phyloP scores from a whole-genome alignment of 768 basidiomycete species.

The Lanmaoa pseudosensibilis region DNA sequence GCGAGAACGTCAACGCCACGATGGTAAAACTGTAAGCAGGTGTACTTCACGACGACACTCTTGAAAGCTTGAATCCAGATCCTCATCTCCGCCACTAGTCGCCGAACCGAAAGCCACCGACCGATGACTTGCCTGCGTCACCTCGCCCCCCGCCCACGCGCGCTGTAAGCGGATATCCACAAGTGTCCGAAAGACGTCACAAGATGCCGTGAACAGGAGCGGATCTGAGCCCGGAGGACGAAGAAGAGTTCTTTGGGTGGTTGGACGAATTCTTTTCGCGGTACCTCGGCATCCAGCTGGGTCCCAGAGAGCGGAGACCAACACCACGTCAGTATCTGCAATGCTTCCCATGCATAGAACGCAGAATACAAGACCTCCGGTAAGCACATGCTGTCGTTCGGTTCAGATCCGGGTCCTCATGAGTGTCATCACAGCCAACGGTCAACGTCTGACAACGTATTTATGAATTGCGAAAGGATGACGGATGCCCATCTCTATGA shows the following conservation, averaged over 20 bases:
- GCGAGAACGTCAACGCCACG: background rate
- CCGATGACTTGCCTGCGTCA: constrained; percentile 10
- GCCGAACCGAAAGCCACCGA: constrained; percentile 64
- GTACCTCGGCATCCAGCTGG: constrained; percentile 32
- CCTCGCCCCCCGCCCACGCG: constrained; percentile 30
- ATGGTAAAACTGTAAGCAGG: constrained; percentile 35
- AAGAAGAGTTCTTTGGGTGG: constrained; percentile 73
- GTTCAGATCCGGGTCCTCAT: background rate
- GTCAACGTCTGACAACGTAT: constrained; percentile 17
- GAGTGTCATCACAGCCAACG: constrained; percentile 15
- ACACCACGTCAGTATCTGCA: background rate
- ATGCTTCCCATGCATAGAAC: background rate
- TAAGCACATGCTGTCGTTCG: constrained; percentile 10
- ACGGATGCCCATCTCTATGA: constrained; percentile 5
- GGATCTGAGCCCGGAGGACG: constrained; percentile 65
- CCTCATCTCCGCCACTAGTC: constrained; percentile 37
- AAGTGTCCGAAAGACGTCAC: background rate
- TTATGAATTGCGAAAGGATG: constrained; percentile 1
- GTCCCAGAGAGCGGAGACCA: constrained; percentile 5
- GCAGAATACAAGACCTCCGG: constrained; percentile 12
- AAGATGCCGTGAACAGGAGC: constrained; percentile 28
- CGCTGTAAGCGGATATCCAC: constrained; percentile 28
- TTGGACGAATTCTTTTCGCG: constrained; percentile 77
- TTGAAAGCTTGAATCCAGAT: background rate
- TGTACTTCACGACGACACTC: background rate